Evolutionary conservation across 2,329 filamentous ascomycete genomes (phyloP).

Genomic region (Cucurbitaria berberidis): DNA sequence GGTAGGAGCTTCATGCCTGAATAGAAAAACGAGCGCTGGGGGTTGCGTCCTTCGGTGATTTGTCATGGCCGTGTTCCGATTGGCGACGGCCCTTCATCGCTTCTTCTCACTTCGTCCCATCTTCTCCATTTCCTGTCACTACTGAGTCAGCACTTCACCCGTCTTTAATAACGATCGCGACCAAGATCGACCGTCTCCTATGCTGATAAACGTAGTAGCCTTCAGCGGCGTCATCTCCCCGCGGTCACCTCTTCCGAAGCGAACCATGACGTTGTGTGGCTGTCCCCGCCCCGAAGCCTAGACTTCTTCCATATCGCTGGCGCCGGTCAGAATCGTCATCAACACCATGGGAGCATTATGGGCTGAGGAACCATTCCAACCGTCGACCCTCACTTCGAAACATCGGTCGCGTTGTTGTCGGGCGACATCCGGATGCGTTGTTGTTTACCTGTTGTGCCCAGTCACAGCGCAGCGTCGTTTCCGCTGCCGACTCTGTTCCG

Average conservation of each 20-base stretch:
- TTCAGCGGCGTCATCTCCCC: not conserved
- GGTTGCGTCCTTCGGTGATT: not conserved
- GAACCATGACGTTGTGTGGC: constrained; percentile 10
- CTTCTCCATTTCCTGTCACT: no score
- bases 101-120: no score
- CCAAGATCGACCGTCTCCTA: not conserved
- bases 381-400: not conserved
- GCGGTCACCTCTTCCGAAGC: not conserved
- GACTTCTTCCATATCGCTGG: not conserved
- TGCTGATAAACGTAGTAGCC: not conserved
- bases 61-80: no score
- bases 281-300: not conserved
- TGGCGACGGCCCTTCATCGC: no score
- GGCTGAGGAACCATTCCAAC: not conserved
- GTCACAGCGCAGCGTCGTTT: constrained; percentile 28
- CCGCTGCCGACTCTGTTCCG: constrained; percentile 5
- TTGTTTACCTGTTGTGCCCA: constrained; percentile 18
- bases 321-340: not conserved
- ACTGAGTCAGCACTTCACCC: not conserved
- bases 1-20: not conserved
- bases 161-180: not conserved
- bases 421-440: not conserved
- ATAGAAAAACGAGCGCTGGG: not conserved
- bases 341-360: not conserved
- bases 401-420: not conserved